Evolutionary conservation across 768 basidiomycete genomes (phyloP), one percentile per base, ranked within the genome.

Genomic region (Rhizopogon vulgaris): DNA sequence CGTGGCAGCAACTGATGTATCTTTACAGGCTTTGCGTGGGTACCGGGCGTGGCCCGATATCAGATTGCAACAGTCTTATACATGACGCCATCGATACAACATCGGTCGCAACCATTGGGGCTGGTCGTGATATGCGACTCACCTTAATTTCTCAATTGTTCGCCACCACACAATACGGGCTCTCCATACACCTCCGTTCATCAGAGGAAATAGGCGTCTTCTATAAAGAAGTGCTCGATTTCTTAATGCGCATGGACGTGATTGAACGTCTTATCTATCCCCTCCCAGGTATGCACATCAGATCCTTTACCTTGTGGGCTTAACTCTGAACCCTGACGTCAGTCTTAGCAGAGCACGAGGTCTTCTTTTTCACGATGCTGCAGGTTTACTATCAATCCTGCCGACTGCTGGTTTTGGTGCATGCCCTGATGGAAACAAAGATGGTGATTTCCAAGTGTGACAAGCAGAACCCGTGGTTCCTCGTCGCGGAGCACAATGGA

Each of bases 301-400:
- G 14, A 7, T 46, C 32, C 32, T 34, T 14, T 32, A 10, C 22
- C 46, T 53, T 18, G 47, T 45, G 39, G 46, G 56, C 40, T 46
- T 52, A 34, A 49, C 54, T 55, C 58, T 61, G 57, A 52, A 60
- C 61, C 54, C 62, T 60, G 37, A 60, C 54, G 30, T 18, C 51
- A 78, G 77, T 77, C 50, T 60, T 74, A 42, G 65, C 71, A 54
- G 68, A 70, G 51, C 56, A 71, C 47, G 78, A 78, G 54, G 57
- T 55, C 30, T 74, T 76, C 53, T 68, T 77, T 54, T 71, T 71
- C 49, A 65, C 69, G 24, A 73, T 75, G 64, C 63, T 75, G 32
- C 57, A 68, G 9, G 59, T 76, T 37, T 67, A 73, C 49, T 76
- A 69, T 53, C 65, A 74, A 41, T 70, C 67, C 4, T 74, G 71